Percentiles rank a stretch among this genome's conserved stretches.
phyloP scores from a whole-genome alignment of 805 yeast genomes.

The Wickerhamomyces ciferrii region DNA sequence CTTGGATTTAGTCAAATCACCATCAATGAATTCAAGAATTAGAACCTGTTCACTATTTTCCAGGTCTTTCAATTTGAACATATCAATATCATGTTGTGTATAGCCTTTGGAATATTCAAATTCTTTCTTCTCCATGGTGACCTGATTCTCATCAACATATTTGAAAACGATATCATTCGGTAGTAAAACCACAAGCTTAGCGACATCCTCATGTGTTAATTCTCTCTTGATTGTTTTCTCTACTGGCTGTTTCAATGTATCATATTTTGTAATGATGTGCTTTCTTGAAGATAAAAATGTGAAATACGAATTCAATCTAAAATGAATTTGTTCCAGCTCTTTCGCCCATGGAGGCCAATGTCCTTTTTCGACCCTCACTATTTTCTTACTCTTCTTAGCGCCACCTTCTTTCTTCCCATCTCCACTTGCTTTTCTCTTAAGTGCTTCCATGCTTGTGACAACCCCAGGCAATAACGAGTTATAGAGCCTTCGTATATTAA shows the following conservation, averaged over 20 bases:
- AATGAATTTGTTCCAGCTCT: constrained; percentile 43
- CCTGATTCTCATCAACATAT: constrained; percentile 75
- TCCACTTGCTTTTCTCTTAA: background rate
- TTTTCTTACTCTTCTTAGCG: background rate
- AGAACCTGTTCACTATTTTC: constrained; percentile 46
- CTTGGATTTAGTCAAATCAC: constrained; percentile 44
- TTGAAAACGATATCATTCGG: constrained; percentile 69
- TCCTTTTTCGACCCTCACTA: background rate
- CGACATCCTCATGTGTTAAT: constrained; percentile 49
- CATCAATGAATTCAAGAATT: constrained; percentile 75
- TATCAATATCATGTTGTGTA: constrained; percentile 50
- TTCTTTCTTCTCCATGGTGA: constrained; percentile 32
- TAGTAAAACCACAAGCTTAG: constrained; percentile 52
- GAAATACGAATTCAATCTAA: constrained; percentile 51
- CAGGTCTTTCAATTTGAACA: constrained; percentile 40
- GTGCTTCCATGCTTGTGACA: background rate
- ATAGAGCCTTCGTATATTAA: too few relatives aligned
- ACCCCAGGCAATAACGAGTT: background rate
- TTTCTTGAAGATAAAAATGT: constrained; percentile 59
- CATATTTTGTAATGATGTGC: constrained; percentile 54
- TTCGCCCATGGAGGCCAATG: constrained; percentile 26
- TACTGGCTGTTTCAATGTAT: constrained; percentile 45
- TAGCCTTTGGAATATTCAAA: constrained; percentile 40
- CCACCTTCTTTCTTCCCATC: background rate
- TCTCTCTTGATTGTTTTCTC: constrained; percentile 42